A percentile compares a stretch with the other conserved stretches of the same genome.
These are phyloP conservation scores for Malus fusca DNA, from an alignment of 306 rosid species.

Conservation along the genomic window DNA sequence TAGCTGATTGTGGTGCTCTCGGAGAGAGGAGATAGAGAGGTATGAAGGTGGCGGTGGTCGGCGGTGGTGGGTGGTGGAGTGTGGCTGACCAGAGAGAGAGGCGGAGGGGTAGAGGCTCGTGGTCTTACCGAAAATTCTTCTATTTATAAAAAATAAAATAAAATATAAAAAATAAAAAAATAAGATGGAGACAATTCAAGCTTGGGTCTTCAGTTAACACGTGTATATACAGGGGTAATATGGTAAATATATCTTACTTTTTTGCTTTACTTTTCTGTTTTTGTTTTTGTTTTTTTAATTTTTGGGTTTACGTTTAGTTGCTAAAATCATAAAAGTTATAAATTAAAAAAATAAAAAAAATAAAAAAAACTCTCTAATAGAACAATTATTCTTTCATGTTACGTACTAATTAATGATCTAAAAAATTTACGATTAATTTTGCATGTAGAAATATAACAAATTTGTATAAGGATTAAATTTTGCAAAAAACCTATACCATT, in stretches of 20 bases:
- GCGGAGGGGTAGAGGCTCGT: conserved; percentile 29
- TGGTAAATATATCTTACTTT: not conserved
- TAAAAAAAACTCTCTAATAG: not conserved
- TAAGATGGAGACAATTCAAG: not conserved
- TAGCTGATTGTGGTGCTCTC: not conserved
- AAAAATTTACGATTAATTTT: too few species aligned
- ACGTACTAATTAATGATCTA: too few species aligned
- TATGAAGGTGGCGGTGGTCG: not conserved
- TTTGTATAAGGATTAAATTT: too few species aligned
- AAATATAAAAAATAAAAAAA: not conserved
- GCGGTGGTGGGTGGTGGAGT: conserved; percentile 18
- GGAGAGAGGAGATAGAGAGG: not conserved
- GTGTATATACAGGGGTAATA: not conserved
- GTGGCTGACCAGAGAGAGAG: conserved; percentile 22
- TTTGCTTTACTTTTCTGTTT: not conserved
- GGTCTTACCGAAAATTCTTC: conserved; percentile 14
- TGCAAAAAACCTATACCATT: too few species aligned
- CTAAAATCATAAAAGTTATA: not conserved
- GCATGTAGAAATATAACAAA: too few species aligned
- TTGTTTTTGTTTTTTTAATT: not conserved
- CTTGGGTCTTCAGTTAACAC: not conserved
- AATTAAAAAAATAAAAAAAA: not conserved
- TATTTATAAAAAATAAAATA: not conserved
- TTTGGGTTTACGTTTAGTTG: not conserved
- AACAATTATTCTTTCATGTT: not conserved